phyloP scores from a whole-genome alignment of 1,284 basidiomycete species.

The Trichosporon asahii region DNA sequence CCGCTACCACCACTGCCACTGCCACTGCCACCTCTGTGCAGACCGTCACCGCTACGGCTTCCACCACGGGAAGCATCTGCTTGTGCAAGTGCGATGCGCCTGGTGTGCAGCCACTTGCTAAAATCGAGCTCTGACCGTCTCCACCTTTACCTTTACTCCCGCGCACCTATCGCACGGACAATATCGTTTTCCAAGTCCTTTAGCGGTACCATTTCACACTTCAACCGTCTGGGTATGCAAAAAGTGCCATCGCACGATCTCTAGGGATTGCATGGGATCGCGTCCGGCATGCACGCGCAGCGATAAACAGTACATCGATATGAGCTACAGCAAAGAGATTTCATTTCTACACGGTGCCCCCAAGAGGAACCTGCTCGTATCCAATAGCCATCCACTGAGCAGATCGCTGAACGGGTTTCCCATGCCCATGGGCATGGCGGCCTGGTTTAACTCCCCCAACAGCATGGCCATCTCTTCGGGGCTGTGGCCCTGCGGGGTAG shows the following conservation, averaged over 20 bases:
- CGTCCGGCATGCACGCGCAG: no score
- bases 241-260: no score
- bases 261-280: no score
- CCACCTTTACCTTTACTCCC: no score
- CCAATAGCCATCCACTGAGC: conserved; percentile 4
- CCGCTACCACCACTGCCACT: background rate
- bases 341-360: background rate
- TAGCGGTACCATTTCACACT: background rate
- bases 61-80: background rate
- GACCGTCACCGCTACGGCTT: background rate
- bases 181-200: background rate
- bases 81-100: conserved; percentile 13
- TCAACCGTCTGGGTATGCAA: background rate
- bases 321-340: background rate
- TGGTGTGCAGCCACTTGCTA: conserved; percentile 10
- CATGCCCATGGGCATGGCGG: background rate
- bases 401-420: background rate
- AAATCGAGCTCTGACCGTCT: conserved; percentile 12
- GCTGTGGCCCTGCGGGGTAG: background rate
- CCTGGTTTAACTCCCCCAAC: background rate
- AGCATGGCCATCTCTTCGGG: conserved; percentile 3
- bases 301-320: background rate
- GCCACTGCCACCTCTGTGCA: background rate
- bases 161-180: background rate
- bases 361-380: background rate